Percentiles rank a stretch among this genome's conserved stretches.
phyloP scores from a whole-genome alignment of 257 asterid genomes.

The Forsythia viridissima region DNA sequence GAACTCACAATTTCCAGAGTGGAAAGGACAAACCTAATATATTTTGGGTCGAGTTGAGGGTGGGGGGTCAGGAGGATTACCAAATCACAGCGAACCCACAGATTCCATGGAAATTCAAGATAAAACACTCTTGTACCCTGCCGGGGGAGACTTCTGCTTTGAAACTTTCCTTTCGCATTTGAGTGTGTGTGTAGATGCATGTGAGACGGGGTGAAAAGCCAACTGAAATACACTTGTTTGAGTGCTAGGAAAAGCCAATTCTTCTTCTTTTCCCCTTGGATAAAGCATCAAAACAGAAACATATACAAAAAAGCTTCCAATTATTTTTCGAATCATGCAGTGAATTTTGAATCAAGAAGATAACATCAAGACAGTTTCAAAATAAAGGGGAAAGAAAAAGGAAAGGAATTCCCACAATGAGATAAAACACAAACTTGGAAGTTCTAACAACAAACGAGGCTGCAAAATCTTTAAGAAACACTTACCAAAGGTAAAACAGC shows the following conservation, averaged over 20 bases:
- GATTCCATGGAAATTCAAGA: neutral
- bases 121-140: neutral
- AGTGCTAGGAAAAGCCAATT: neutral
- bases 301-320: slow-evolving; percentile 8
- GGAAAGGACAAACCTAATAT: neutral
- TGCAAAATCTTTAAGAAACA: slow-evolving; percentile 20
- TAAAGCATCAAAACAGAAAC: slow-evolving; percentile 12
- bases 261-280: neutral
- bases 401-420: slow-evolving; percentile 7
- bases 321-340: slow-evolving; percentile 22
- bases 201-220: neutral
- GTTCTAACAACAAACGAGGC: slow-evolving; percentile 31
- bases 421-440: slow-evolving; percentile 21
- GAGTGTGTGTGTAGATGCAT: neutral
- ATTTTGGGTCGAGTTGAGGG: neutral
- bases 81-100: neutral
- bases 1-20: neutral
- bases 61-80: neutral
- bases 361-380: neutral
- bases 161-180: neutral
- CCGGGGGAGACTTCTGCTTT: neutral
- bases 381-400: neutral
- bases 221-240: neutral
- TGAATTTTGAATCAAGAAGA: slow-evolving; percentile 24
- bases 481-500: slow-evolving; percentile 16